A percentile compares a stretch with the other conserved stretches of the same genome.
phyloP scores from a whole-genome alignment of 1,284 basidiomycete species.

The Omphalotus olearius region DNA sequence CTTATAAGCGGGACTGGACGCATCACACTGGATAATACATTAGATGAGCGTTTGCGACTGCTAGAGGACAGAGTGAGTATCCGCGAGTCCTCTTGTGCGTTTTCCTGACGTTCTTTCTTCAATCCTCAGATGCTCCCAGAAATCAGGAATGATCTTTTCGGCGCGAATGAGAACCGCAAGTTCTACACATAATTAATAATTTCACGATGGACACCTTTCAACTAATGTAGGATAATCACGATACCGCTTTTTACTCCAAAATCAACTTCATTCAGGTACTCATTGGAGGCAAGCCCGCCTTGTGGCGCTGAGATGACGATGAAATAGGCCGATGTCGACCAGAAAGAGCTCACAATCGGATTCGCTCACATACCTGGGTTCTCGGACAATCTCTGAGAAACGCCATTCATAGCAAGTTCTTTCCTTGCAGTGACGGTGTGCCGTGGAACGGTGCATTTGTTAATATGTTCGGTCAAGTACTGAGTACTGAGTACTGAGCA shows the following conservation, averaged over 20 bases:
- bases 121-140: conserved; percentile 81
- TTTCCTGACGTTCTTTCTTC: not conserved
- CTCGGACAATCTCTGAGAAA: too few relatives aligned
- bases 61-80: conserved; percentile 82
- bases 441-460: too few relatives aligned
- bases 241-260: not conserved
- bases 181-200: conserved; percentile 57
- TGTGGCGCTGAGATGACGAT: too few relatives aligned
- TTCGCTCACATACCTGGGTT: too few relatives aligned
- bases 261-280: too few relatives aligned
- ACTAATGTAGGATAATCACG: conserved; percentile 2
- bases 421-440: too few relatives aligned
- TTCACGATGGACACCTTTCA: not conserved
- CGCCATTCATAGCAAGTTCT: too few relatives aligned
- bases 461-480: too few relatives aligned
- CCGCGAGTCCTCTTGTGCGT: conserved; percentile 1
- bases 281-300: too few relatives aligned
- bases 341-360: too few relatives aligned
- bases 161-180: conserved; percentile 82
- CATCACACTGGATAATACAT: conserved; percentile 88
- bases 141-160: conserved; percentile 83
- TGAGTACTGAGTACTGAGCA: too few relatives aligned
- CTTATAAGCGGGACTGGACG: conserved; percentile 68
- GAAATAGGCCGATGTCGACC: too few relatives aligned
- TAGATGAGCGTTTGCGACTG: conserved; percentile 83